A percentile compares a stretch with the other conserved stretches of the same genome.
These are phyloP conservation scores for Calocybe gangraenosa DNA, from an alignment of 768 basidiomycete species.

Conservation along the genomic window DNA sequence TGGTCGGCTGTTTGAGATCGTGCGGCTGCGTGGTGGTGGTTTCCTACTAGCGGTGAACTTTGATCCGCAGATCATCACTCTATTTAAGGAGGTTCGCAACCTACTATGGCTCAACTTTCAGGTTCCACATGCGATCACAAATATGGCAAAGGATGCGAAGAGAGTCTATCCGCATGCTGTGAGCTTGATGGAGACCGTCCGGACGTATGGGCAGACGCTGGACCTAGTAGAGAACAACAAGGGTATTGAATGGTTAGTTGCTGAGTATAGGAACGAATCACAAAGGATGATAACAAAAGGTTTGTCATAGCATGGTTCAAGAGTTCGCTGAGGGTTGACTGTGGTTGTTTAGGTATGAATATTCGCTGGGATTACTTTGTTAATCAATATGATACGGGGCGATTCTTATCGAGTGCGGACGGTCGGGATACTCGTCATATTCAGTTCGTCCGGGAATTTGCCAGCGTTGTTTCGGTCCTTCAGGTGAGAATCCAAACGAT, in stretches of 20 bases:
- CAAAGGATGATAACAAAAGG: conserved; percentile 93
- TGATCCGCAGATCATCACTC: conserved; percentile 95
- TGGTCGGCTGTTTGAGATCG: conserved; percentile 91
- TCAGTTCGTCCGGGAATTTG: conserved; percentile 93
- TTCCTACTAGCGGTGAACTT: conserved; percentile 95
- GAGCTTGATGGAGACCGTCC: conserved; percentile 97
- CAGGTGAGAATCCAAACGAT: conserved; percentile 55
- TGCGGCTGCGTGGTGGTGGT: conserved; percentile 63
- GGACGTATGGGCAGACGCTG: conserved; percentile 94
- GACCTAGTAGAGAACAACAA: conserved; percentile 88
- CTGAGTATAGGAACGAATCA: conserved; percentile 89
- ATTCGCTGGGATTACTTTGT: conserved; percentile 98
- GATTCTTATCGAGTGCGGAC: conserved; percentile 72
- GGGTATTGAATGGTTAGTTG: conserved; percentile 91
- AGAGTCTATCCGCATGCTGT: conserved; percentile 98
- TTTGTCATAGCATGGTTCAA: conserved; percentile 28
- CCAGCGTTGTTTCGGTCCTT: conserved; percentile 85
- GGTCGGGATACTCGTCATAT: conserved; percentile 84
- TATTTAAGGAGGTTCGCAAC: conserved; percentile 98
- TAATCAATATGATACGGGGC: conserved; percentile 83
- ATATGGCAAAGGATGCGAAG: conserved; percentile 99
- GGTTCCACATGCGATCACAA: conserved; percentile 91
- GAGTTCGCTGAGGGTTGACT: too few species aligned
- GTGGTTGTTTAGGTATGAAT: conserved; percentile 93
- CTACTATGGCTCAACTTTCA: conserved; percentile 94